Evolutionary conservation across 2,329 filamentous ascomycete species (phyloP).

Genomic region (Clonostachys rosea): DNA sequence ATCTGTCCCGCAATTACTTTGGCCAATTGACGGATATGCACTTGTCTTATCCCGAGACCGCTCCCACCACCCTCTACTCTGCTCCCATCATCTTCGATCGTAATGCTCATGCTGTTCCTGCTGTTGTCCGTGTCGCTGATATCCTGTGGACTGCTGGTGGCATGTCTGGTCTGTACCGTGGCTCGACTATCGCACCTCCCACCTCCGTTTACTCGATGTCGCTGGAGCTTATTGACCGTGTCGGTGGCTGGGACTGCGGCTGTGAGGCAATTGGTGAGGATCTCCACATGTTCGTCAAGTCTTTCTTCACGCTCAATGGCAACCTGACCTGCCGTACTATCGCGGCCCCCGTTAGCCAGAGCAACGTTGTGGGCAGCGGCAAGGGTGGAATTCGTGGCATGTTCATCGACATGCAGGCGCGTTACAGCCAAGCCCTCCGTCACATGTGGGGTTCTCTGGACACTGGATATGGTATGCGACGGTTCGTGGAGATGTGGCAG

Average conservation of each 20-base stretch:
- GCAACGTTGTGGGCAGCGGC: constrained; percentile 61
- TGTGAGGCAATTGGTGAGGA: constrained; percentile 72
- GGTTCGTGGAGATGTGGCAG: constrained; percentile 51
- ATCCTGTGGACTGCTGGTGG: constrained; percentile 69
- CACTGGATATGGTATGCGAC: constrained; percentile 59
- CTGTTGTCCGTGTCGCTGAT: constrained; percentile 66
- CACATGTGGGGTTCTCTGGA: constrained; percentile 76
- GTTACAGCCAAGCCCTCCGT: constrained; percentile 67
- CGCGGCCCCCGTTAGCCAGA: constrained; percentile 67
- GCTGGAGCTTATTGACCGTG: constrained; percentile 60
- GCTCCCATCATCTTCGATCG: constrained; percentile 72
- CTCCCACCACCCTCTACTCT: constrained; percentile 59
- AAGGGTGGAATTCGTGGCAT: constrained; percentile 48
- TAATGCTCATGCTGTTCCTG: constrained; percentile 64
- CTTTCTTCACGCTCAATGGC: constrained; percentile 69
- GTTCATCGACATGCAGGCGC: constrained; percentile 54
- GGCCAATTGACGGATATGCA: constrained; percentile 60
- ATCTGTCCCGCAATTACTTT: constrained; percentile 66
- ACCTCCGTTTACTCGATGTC: constrained; percentile 72
- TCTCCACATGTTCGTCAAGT: constrained; percentile 75
- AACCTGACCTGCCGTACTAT: constrained; percentile 61
- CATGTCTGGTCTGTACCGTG: constrained; percentile 62
- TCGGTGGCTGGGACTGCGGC: constrained; percentile 69
- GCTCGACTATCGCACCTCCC: constrained; percentile 61
- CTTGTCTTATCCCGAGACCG: constrained; percentile 51